Base-by-base conservation (phyloP, 2,329 filamentous ascomycete genomes). In the Hymenoscyphus fraxineus region DNA sequence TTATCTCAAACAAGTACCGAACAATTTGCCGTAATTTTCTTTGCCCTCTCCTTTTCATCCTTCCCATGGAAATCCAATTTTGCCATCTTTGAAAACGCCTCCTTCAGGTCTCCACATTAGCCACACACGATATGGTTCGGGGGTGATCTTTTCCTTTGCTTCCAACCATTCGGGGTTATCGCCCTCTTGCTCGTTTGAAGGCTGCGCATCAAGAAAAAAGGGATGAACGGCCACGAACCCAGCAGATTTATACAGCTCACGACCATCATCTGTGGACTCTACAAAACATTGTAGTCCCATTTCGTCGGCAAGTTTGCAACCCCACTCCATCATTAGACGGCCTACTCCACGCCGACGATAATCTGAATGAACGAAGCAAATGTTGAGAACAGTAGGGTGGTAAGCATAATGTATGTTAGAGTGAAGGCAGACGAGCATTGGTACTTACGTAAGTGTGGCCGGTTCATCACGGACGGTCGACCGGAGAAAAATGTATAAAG, bases 271-370 rank as follows among this genome's bases (percentile, higher is more conserved):
- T 7, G 56, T 32, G 10, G 56, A 58, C 56, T 40, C 56, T n/a
- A 58, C 56, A n/a, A 58, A 58, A 13, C 6, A 19, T 22, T 58
- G 31, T 2, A 58, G 19, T 3, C 35, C 56, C 32, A 58, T 58
- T 32, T 60, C 39, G 27, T 60, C 58, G 3, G 58, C 39, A 15
- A 22, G 44, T 19, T 60, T 60, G 12, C 19, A 22, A 7, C 58
- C 58, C 39, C 58, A 47, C 32, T 40, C 40, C 35, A 60, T 60
- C 58, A 60, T 60, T 15, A 60, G n/a, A 31, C n/a, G 19, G 19
- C 38, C 58, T 5, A 32, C 35, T 16, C 58, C 58, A 41, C 35
- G 32, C 5, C 22, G 58, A 9, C 58, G 58, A 32, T 40, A 6
- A 6, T 19, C n/a, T 6, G 58, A n/a, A 47, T 32, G 39, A 15